phyloP scores from a whole-genome alignment of 768 basidiomycete species.

The Suillus ampliporus region DNA sequence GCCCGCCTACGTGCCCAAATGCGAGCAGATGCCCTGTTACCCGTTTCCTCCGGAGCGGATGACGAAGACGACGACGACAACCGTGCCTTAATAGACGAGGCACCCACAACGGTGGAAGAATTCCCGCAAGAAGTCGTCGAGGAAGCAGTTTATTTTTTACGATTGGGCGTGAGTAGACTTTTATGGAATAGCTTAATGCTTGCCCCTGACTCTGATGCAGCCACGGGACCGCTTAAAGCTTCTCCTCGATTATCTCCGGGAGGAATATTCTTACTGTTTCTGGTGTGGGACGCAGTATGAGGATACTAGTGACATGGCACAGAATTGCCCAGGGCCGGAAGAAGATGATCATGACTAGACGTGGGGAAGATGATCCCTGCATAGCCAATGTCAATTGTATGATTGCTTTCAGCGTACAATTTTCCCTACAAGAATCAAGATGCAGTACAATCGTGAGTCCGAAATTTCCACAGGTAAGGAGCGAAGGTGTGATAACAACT shows the following conservation, averaged over 20 bases:
- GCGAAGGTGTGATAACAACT: slow-evolving; percentile 15
- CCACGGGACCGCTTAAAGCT: slow-evolving; percentile 70
- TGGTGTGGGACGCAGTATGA: slow-evolving; percentile 87
- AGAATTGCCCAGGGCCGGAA: slow-evolving; percentile 72
- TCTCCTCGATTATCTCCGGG: slow-evolving; percentile 76
- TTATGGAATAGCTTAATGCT: slow-evolving; percentile 12
- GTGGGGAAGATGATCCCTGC: background rate
- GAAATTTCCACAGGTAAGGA: slow-evolving; percentile 22
- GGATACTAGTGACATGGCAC: slow-evolving; percentile 59
- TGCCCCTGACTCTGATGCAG: slow-evolving; percentile 45
- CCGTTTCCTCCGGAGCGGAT: slow-evolving; percentile 43
- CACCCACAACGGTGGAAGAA: slow-evolving; percentile 32
- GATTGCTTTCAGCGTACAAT: background rate
- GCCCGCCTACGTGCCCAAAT: slow-evolving; percentile 74
- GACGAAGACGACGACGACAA: slow-evolving; percentile 42
- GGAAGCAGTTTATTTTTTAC: slow-evolving; percentile 71
- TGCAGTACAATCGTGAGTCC: slow-evolving; percentile 20
- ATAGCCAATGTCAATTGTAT: slow-evolving; percentile 2
- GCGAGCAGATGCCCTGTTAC: slow-evolving; percentile 71
- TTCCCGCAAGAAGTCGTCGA: slow-evolving; percentile 63
- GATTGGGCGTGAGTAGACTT: slow-evolving; percentile 56
- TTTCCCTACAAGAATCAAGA: slow-evolving; percentile 2
- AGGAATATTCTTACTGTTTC: slow-evolving; percentile 78
- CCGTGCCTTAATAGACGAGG: slow-evolving; percentile 17
- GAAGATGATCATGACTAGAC: slow-evolving; percentile 82